Percentiles rank a stretch among this genome's conserved stretches.
Conservation (phyloP, 768 basidiomycete species). For the Tylopilus sp. region DNA sequence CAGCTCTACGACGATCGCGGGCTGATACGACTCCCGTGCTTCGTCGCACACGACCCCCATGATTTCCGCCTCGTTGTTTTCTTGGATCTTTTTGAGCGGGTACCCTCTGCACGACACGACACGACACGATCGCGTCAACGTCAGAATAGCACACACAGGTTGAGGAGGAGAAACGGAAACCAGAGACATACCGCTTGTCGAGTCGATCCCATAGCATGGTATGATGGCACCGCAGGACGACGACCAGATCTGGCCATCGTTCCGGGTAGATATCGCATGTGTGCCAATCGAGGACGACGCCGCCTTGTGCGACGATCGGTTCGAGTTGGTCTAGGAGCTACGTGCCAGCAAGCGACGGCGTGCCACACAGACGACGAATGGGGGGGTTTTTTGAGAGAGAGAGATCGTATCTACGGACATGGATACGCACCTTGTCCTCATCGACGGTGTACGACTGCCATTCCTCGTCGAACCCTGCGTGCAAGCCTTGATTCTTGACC, state of each 20-base stretch:
- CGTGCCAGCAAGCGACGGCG: neutral
- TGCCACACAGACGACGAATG: no score
- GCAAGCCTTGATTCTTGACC: constrained; percentile 79
- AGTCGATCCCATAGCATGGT: constrained; percentile 83
- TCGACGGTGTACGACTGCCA: constrained; percentile 95
- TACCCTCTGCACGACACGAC: constrained; percentile 58
- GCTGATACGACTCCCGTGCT: constrained; percentile 78
- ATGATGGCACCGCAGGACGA: constrained; percentile 90
- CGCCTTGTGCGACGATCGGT: constrained; percentile 61
- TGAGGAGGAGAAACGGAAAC: neutral
- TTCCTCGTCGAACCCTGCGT: constrained; percentile 86
- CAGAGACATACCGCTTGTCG: constrained; percentile 66
- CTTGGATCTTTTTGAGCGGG: constrained; percentile 89
- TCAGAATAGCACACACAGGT: neutral
- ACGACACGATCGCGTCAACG: neutral
- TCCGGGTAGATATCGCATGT: constrained; percentile 93
- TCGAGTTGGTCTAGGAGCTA: constrained; percentile 91
- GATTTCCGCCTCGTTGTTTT: constrained; percentile 98
- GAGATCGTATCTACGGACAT: no score
- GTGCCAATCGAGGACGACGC: constrained; percentile 92
- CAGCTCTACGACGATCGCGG: constrained; percentile 24
- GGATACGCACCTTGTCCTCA: constrained; percentile 80
- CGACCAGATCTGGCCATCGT: constrained; percentile 93
- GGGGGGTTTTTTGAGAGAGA: no score
- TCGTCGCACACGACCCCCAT: constrained; percentile 92